phyloP scores from a whole-genome alignment of 345 rosid species.

The Eucalyptus victrix region DNA sequence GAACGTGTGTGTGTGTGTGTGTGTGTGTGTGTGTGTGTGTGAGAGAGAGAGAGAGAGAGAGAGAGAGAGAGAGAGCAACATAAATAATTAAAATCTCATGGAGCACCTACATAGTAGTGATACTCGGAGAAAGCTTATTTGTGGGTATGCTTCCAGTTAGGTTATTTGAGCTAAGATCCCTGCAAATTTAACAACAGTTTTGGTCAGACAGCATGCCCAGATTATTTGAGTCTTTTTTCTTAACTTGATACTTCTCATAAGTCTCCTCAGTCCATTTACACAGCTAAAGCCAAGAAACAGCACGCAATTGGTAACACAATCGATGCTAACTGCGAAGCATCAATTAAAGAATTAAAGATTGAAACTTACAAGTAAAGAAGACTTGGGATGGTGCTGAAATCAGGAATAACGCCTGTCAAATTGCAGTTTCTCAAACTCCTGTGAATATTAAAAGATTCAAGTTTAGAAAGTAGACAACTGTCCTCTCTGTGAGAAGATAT shows the following conservation, averaged over 20 bases:
- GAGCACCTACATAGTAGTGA: conserved; percentile 74
- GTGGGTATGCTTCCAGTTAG: conserved; percentile 70
- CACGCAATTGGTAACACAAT: neutral
- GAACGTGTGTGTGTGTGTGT: neutral
- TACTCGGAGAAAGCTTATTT: conserved; percentile 37
- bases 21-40: neutral
- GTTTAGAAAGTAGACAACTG: neutral
- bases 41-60: too few species aligned
- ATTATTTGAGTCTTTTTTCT: neutral
- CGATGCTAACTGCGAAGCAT: neutral
- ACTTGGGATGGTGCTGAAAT: conserved; percentile 48
- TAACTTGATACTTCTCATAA: neutral
- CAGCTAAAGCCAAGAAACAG: neutral
- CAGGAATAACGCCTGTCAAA: conserved; percentile 82
- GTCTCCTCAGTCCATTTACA: neutral
- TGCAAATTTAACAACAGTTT: conserved; percentile 3
- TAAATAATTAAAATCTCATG: neutral
- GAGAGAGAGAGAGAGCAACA: neutral
- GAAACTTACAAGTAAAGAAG: conserved; percentile 86
- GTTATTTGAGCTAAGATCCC: conserved; percentile 78
- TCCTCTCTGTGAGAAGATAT: neutral
- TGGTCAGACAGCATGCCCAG: neutral
- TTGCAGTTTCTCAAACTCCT: conserved; percentile 92
- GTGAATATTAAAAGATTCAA: neutral
- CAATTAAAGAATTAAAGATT: neutral